Evolutionary conservation across 108 stramenopile species (phyloP), one percentile per base, ranked within the genome.

Genomic region (Pseudonitzschia pungens): DNA sequence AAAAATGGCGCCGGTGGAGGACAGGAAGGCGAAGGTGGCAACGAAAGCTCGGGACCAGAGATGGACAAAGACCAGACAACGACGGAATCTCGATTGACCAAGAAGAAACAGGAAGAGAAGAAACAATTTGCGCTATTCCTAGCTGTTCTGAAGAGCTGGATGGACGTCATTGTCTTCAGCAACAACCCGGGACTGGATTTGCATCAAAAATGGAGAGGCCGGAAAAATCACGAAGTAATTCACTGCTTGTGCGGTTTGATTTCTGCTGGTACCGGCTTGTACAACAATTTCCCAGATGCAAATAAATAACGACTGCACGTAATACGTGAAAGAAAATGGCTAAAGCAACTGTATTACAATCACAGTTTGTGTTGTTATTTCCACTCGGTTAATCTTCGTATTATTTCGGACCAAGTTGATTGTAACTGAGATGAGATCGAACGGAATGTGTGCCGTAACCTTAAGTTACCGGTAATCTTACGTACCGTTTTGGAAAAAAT

Each of bases 131-230:
- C 77, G 26, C 65, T 91, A 11, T 85, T 87, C 32, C 32, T 91
- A 58, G 76, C 85, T 43, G 58, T 93, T 60, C 52, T 91, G 22
- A 50, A 85, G 83, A 88, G 87, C 56, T 78, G 77, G 15, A 87
- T 87, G 54, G 91, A 95, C 48, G 77, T 89, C 36, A 74, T 82
- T 11, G 91, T 92, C 6, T 95, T 95, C 66, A 88, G 90, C 52
- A 95, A 95, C 83, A 89, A 90, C 55, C 83, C 88, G 42, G 91
- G 93, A 4, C 70, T 92, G 45, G 90, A 92, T 71, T 76, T 95
- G 56, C 87, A 87, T 62, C 65, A 80, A 57, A 89, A 86, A 62
- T 83, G 45, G 24, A 65, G 87, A 18, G 94, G 91, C 1, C 86
- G 83, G 75, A 92, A 92, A 83, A 86, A 89, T 67, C 85, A 91